A percentile compares a stretch with the other conserved stretches of the same genome.
Conservation (phyloP, 129 eudicot species). For the Smallanthus sonchifolius region DNA sequence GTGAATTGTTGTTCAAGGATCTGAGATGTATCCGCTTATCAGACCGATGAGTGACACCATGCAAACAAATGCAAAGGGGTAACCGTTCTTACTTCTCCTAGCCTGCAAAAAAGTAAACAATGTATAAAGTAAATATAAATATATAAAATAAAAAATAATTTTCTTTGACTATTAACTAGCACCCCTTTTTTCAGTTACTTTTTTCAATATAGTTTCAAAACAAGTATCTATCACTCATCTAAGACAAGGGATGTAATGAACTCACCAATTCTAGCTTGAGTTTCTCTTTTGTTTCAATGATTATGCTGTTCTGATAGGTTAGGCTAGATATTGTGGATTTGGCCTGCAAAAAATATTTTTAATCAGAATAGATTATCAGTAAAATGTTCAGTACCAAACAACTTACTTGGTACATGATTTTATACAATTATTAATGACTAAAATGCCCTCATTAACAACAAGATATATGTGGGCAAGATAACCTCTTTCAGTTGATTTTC, state of each 20-base stretch:
- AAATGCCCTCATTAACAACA: neutral
- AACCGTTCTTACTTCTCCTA: constrained; percentile 50
- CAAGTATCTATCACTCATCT: no score
- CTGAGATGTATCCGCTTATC: constrained; percentile 45
- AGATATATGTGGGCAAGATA: constrained; percentile 9
- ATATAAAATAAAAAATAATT: neutral
- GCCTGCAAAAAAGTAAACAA: constrained; percentile 24
- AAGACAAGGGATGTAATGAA: neutral
- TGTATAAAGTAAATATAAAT: neutral
- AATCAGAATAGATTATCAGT: constrained; percentile 3
- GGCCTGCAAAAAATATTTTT: constrained; percentile 37
- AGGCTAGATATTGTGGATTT: constrained; percentile 42
- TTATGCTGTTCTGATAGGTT: constrained; percentile 44
- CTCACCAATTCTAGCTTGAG: constrained; percentile 64
- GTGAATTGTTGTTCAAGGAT: constrained; percentile 24
- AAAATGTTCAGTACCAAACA: neutral
- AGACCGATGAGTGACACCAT: constrained; percentile 55
- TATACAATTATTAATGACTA: neutral
- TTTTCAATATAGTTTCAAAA: neutral
- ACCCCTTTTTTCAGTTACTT: neutral
- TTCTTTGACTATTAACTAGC: neutral
- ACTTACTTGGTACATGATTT: neutral
- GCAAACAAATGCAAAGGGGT: constrained; percentile 48
- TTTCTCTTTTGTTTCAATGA: constrained; percentile 44
- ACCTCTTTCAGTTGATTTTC: constrained; percentile 63